Conservation (phyloP, 2,329 filamentous ascomycete genomes). For the Nannizziopsis barbatae region DNA sequence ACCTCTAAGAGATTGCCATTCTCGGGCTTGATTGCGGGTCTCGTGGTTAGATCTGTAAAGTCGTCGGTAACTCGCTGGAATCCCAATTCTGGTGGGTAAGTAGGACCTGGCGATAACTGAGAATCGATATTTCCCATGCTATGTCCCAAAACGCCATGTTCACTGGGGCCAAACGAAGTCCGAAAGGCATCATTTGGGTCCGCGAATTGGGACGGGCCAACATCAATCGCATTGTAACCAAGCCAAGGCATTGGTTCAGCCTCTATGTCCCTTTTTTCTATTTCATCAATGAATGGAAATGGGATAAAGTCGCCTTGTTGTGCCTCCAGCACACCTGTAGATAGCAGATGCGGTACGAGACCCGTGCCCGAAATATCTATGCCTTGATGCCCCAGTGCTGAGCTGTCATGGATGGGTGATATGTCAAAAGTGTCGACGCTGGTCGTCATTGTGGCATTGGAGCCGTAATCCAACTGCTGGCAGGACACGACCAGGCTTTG, state of each 20-base stretch:
- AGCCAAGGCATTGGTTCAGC: slow-evolving; percentile 5
- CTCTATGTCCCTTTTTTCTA: neutral
- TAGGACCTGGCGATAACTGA: neutral
- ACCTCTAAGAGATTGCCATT: neutral
- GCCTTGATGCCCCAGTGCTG: neutral
- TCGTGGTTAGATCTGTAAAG: slow-evolving; percentile 1
- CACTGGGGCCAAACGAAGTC: neutral
- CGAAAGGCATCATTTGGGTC: slow-evolving; percentile 1
- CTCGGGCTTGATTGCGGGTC: neutral
- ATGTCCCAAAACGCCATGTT: neutral
- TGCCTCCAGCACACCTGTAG: neutral
- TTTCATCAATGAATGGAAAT: slow-evolving; percentile 1
- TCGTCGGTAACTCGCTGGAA: slow-evolving; percentile 1
- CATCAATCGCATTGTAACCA: slow-evolving; percentile 5
- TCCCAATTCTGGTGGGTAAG: neutral
- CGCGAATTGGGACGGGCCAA: neutral
- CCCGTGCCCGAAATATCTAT: neutral
- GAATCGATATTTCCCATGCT: neutral
- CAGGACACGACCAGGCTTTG: neutral
- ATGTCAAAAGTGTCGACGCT: neutral
- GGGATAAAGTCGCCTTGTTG: neutral
- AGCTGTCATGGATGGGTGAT: neutral
- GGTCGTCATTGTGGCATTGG: neutral
- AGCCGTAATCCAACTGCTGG: neutral
- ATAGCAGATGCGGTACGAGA: slow-evolving; percentile 1